phyloP scores from a whole-genome alignment of 495 filamentous ascomycete species.

The Beverwykella pulmonaria region DNA sequence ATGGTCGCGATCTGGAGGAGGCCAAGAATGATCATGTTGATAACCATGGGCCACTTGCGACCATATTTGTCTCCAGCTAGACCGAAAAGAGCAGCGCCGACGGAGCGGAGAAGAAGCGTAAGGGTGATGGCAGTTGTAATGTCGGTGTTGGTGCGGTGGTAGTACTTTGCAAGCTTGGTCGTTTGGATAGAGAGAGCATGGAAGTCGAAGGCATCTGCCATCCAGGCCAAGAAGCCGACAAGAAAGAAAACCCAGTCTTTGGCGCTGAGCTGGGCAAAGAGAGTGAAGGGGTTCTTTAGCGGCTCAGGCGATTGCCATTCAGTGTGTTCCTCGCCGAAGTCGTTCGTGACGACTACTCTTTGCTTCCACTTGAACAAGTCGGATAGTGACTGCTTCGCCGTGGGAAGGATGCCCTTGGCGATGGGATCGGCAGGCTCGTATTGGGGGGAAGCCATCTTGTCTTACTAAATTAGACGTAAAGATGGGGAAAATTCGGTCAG shows the following conservation, averaged over 20 bases:
- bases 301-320: slow-evolving; percentile 65
- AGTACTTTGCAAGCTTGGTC: slow-evolving; percentile 68
- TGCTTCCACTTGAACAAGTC: slow-evolving; percentile 72
- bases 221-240: slow-evolving; percentile 66
- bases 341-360: slow-evolving; percentile 63
- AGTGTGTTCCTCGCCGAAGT: slow-evolving; percentile 54
- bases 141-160: slow-evolving; percentile 63
- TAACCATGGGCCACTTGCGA: slow-evolving; percentile 80
- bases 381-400: slow-evolving; percentile 60
- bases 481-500: background rate
- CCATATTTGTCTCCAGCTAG: slow-evolving; percentile 73
- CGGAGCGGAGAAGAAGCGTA: slow-evolving; percentile 68
- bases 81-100: slow-evolving; percentile 72
- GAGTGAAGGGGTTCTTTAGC: slow-evolving; percentile 62
- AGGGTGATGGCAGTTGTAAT: slow-evolving; percentile 75
- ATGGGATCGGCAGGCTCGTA: slow-evolving; percentile 60
- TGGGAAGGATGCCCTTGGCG: slow-evolving; percentile 60
- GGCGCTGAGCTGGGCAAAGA: slow-evolving; percentile 58
- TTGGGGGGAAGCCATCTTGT: slow-evolving; percentile 33
- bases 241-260: slow-evolving; percentile 66
- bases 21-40: slow-evolving; percentile 68
- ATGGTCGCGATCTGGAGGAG: slow-evolving; percentile 73
- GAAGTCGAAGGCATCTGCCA: slow-evolving; percentile 75
- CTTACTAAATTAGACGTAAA: background rate
- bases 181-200: slow-evolving; percentile 74